Conservation (phyloP, 2,329 filamentous ascomycete genomes). For the Xylariaceae sp. region DNA sequence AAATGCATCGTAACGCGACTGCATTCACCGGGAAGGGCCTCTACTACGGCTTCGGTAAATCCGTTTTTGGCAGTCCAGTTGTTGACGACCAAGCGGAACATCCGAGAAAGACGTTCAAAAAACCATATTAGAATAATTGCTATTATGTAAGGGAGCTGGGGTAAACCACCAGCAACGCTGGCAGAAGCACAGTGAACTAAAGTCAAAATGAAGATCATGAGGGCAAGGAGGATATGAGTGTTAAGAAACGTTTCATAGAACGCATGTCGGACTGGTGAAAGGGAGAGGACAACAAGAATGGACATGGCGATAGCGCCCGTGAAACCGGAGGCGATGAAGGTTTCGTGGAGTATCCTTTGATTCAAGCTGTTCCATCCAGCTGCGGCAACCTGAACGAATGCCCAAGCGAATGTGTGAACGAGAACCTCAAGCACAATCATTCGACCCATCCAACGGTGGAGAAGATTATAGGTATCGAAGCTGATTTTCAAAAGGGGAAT, state of each 20-base stretch:
- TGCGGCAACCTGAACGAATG: conserved; percentile 64
- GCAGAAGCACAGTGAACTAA: conserved; percentile 75
- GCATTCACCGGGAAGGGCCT: conserved; percentile 66
- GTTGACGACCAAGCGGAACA: conserved; percentile 59
- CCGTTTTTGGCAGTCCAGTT: conserved; percentile 56
- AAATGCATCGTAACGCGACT: conserved; percentile 67
- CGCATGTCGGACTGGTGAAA: conserved; percentile 81
- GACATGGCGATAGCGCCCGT: conserved; percentile 59
- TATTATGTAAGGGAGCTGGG: conserved; percentile 71
- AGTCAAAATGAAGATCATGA: conserved; percentile 64
- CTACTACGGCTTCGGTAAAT: conserved; percentile 61
- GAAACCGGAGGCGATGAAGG: conserved; percentile 64
- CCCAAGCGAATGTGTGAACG: conserved; percentile 69
- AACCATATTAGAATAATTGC: conserved; percentile 74
- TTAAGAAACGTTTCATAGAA: conserved; percentile 97
- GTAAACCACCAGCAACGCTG: conserved; percentile 59
- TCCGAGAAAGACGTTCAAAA: conserved; percentile 62
- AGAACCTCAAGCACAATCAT: conserved; percentile 67
- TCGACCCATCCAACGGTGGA: conserved; percentile 80
- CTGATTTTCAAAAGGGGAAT: conserved; percentile 79
- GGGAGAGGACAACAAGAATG: conserved; percentile 64
- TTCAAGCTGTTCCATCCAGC: conserved; percentile 58
- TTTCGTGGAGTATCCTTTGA: conserved; percentile 50
- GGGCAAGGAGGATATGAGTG: conserved; percentile 72
- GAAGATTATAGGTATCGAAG: conserved; percentile 93